These are phyloP conservation scores for Ambrosiella cleistominuta DNA, from an alignment of 2,329 filamentous ascomycete genomes.

Conservation along the genomic window DNA sequence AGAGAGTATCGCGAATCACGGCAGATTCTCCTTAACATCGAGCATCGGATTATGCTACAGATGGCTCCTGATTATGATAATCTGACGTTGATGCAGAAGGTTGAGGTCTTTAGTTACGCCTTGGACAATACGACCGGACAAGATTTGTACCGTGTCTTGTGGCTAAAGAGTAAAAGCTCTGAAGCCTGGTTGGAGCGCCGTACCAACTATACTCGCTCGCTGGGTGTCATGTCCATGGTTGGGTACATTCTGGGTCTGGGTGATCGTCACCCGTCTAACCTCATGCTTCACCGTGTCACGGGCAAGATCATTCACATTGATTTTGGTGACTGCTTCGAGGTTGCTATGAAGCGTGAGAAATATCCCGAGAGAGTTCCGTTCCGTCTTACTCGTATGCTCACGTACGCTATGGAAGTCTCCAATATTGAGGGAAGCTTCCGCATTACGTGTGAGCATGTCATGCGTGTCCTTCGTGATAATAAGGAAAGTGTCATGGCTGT, in stretches of 20 bases:
- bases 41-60: constrained; percentile 98
- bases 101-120: constrained; percentile 97
- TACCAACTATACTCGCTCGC: constrained; percentile 94
- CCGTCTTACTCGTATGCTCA: constrained; percentile 95
- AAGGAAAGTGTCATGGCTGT: constrained; percentile 99
- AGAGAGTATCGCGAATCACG: constrained; percentile 92
- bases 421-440: constrained; percentile 98
- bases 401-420: constrained; percentile 98
- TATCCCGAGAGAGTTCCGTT: constrained; percentile 96
- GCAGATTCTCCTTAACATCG: constrained; percentile 96
- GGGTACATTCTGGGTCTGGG: constrained; percentile 95
- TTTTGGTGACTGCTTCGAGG: constrained; percentile 98
- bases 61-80: constrained; percentile 99
- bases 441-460: constrained; percentile 95
- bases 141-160: constrained; percentile 91
- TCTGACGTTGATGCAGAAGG: constrained; percentile 97
- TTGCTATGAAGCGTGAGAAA: constrained; percentile 98
- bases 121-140: constrained; percentile 98
- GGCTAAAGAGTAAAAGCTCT: constrained; percentile 96
- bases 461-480: constrained; percentile 89
- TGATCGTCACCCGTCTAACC: constrained; percentile 90
- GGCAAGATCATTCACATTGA: constrained; percentile 98
- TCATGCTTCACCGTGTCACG: constrained; percentile 91
- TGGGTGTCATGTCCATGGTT: constrained; percentile 99
- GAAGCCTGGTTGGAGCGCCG: constrained; percentile 94